Base-by-base conservation (phyloP, 768 basidiomycete species). In the Termitomyces sp. region DNA sequence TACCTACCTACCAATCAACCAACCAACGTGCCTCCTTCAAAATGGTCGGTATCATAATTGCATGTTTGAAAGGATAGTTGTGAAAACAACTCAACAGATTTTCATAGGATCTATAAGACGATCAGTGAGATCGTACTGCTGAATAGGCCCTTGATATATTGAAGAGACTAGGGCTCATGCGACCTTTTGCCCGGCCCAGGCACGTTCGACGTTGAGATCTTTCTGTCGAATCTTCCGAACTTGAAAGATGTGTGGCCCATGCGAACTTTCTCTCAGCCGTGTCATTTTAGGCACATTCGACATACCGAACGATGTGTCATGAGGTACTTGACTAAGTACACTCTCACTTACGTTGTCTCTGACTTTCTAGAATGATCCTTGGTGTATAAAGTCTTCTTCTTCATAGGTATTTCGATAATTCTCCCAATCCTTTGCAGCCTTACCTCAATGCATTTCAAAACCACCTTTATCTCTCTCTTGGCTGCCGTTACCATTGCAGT, bases 381-480 rank as follows among this genome's bases (percentile, higher is more conserved):
- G 1, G 7, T 10, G 34, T 51, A 51, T 51, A 51, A 51, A 27
- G 22, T n/a, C 4, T 20, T 40, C 30, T 52, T 13, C 24, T 30
- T 30, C 33, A 52, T 52, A 37, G 26, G 24, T n/a, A n/a, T 18
- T 8, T 51, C 36, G 49, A 51, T 51, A 18, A 1, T 39, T 9
- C 12, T 39, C 5, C 8, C 16, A 5, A 16, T 37, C 36, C 13
- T 16, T 18, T 27, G 16, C 37, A 30, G 27, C n/a, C 40, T 40
- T n/a, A 52, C 13, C 34, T 47, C 36, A 27, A 57, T 57, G 56
- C 5, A 57, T 18, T 58, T 64, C 60, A 64, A 53, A 48, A 22
- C 65, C 47, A 16, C 61, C 47, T 45, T 61, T 26, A 45, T 62
- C 36, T 37, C 66, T 22, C 46, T 72, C n/a, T 52, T 65, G n/a